Conservation (phyloP, 371 early-diverging fungal genomes). For the Coemansia sp. region DNA sequence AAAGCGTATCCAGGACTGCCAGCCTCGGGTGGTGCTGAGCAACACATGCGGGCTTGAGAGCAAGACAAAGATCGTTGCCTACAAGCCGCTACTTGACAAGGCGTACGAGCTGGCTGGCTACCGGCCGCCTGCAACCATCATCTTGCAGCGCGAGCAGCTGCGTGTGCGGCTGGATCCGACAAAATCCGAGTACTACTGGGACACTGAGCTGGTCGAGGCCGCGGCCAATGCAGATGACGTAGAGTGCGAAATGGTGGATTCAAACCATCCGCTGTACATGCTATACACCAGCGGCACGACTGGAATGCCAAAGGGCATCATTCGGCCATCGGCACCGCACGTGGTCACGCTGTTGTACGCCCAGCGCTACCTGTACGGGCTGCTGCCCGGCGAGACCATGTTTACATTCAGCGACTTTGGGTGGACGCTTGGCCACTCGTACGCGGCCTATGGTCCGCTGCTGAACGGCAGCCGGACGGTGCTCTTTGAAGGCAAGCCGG, state of each 20-base stretch:
- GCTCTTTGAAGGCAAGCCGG: constrained; percentile 92
- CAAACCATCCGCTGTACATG: constrained; percentile 88
- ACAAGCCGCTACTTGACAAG: constrained; percentile 64
- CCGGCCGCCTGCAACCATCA: constrained; percentile 57
- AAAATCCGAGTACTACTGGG: constrained; percentile 65
- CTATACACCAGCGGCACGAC: constrained; percentile 94
- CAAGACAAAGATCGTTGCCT: constrained; percentile 50
- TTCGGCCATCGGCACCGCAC: constrained; percentile 90
- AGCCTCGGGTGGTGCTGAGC: constrained; percentile 72
- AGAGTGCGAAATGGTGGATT: constrained; percentile 67
- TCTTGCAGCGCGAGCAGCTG: constrained; percentile 64
- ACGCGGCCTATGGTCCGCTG: constrained; percentile 91
- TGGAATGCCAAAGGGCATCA: constrained; percentile 88
- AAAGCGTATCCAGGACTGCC: constrained; percentile 78
- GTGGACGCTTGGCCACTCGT: constrained; percentile 94
- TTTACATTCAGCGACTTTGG: constrained; percentile 91
- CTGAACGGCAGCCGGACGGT: constrained; percentile 83
- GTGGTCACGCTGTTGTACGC: constrained; percentile 80
- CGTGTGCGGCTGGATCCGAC: constrained; percentile 54
- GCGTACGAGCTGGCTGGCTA: constrained; percentile 58
- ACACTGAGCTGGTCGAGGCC: constrained; percentile 55
- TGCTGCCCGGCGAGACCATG: constrained; percentile 71
- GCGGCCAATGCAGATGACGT: constrained; percentile 47
- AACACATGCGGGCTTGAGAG: constrained; percentile 85
- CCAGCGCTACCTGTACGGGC: constrained; percentile 73